phyloP scores from a whole-genome alignment of 2,329 filamentous ascomycete species.

The Drechmeria coniospora region DNA sequence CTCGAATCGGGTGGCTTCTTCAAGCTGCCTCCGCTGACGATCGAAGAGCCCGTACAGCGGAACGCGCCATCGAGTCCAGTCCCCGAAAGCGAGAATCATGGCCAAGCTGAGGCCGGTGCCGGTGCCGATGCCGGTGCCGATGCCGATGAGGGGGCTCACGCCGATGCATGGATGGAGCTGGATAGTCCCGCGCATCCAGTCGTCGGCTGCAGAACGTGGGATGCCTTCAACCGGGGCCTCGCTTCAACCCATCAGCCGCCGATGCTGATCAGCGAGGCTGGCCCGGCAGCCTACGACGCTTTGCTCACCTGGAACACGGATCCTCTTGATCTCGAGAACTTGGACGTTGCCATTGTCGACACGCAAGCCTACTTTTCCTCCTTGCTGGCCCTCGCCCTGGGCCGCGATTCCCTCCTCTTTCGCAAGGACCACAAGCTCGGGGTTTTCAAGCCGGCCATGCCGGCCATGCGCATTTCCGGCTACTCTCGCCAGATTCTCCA shows the following conservation, averaged over 20 bases:
- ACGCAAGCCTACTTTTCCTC: slow-evolving; percentile 35
- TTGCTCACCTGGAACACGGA: slow-evolving; percentile 29
- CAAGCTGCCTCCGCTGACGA: slow-evolving; percentile 6
- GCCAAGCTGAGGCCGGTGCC: not conserved
- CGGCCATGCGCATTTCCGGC: slow-evolving; percentile 36
- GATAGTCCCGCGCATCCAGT: slow-evolving; percentile 14
- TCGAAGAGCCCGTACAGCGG: slow-evolving; percentile 2
- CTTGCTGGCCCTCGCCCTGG: slow-evolving; percentile 51
- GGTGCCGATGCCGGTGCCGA: slow-evolving; percentile 1
- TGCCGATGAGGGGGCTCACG: slow-evolving; percentile 3
- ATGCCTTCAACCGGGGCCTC: slow-evolving; percentile 39
- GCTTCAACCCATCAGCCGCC: slow-evolving; percentile 21
- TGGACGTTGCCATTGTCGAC: slow-evolving; percentile 27
- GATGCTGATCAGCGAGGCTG: slow-evolving; percentile 53
- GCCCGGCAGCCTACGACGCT: slow-evolving; percentile 50
- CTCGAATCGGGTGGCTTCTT: slow-evolving; percentile 17
- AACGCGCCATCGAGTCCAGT: too few species aligned
- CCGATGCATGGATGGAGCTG: slow-evolving; percentile 30
- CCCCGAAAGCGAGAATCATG: too few species aligned
- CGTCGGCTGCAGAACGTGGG: slow-evolving; percentile 50
- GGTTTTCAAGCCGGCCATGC: slow-evolving; percentile 34
- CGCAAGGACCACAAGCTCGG: slow-evolving; percentile 36
- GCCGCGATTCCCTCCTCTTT: slow-evolving; percentile 59
- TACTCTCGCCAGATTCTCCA: slow-evolving; percentile 35
- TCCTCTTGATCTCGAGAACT: slow-evolving; percentile 21